Base-by-base conservation (phyloP, 176 grass and related monocot genomes). In the Triticum monococcum region DNA sequence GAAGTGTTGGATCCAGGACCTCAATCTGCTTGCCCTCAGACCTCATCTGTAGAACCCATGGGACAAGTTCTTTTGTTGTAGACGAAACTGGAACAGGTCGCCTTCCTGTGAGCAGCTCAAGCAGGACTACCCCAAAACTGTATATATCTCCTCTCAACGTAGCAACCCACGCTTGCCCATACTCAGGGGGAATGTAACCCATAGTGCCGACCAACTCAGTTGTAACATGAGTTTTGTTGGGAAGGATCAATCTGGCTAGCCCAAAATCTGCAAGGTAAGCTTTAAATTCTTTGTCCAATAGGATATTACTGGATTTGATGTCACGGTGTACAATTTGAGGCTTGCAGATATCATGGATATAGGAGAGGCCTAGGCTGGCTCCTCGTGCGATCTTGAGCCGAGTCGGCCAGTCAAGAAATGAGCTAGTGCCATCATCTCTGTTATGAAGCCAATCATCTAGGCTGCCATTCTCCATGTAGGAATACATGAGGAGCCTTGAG, bases 121-220 rank as follows among this genome's bases (percentile, higher is more conserved):
- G 92, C 31, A 97, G 82, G 20, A 97, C 95, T 48, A 97, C 84
- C 22, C 95, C 95, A 10, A 97, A 97, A 85, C 95, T 97, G 38
- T 97, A 97, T 11, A 97, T 72, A 71, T 97, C 92, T 2, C 94
- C 92, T 85, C 86, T 90, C 66, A 91, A 25, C 0, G 92, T 97
- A 20, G 95, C 95, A 22, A 94, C 78, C 72, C 88, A 97, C 12
- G 82, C 84, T 69, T 94, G 92, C 17, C 81, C 86, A 64, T 97
- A 97, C 72, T 94, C 95, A 1, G 95, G 95, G 0, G 95, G 95
- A 28, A 97, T 97, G 84, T 97, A 97, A 20, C 94, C 94, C 7
- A 97, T 72, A 66, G 89, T 94, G 8, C 94, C 92, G 0, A 90
- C 89, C 18, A 97, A 37, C 38, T 97, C 94, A 1, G 94, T 97